Conservation (phyloP, 345 rosid genomes). For the Salix viminalis region DNA sequence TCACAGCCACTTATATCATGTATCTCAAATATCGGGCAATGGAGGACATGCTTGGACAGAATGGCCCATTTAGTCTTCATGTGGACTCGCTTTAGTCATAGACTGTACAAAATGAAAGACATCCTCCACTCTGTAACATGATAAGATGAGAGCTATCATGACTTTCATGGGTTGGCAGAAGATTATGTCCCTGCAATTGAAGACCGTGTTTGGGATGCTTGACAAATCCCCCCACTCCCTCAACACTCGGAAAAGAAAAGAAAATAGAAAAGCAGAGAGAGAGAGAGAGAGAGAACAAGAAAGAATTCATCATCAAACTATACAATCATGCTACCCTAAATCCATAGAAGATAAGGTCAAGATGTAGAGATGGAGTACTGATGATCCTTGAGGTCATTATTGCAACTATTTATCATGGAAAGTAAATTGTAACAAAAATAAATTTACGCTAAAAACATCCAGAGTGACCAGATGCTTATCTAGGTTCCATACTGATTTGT, state of each 20-base stretch:
- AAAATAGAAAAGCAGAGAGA: background rate
- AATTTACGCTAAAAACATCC: background rate
- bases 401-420: background rate
- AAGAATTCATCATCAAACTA: constrained; percentile 3
- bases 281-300: background rate
- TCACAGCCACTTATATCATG: constrained; percentile 21
- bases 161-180: constrained; percentile 25
- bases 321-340: background rate
- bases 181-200: constrained; percentile 30
- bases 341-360: background rate
- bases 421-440: background rate
- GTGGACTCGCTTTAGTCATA: constrained; percentile 4
- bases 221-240: background rate
- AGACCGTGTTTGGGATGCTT: constrained; percentile 18
- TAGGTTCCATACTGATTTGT: background rate
- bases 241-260: background rate
- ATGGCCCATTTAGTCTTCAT: constrained; percentile 17
- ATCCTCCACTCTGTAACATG: constrained; percentile 25
- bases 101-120: background rate
- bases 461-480: background rate
- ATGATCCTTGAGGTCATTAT: background rate
- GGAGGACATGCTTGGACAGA: constrained; percentile 21
- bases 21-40: constrained; percentile 16
- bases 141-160: constrained; percentile 31
- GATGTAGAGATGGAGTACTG: constrained; percentile 12